Evolutionary conservation across 2,329 filamentous ascomycete species (phyloP).

Genomic region (Cryphonectria japonica): DNA sequence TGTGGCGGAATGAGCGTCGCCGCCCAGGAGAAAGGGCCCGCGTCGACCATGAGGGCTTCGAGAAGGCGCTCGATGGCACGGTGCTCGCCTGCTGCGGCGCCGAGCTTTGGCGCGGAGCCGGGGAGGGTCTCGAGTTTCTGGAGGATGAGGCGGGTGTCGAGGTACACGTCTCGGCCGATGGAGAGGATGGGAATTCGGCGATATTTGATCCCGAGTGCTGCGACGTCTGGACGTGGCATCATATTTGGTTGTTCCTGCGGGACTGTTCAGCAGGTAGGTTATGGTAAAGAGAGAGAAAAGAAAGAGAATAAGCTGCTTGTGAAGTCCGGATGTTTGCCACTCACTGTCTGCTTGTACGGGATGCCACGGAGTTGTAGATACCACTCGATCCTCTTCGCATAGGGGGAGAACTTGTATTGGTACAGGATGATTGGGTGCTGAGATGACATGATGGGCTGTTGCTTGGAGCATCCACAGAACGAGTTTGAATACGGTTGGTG

Average conservation of each 20-base stretch:
- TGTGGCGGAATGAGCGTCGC: constrained; percentile 60
- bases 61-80: constrained; percentile 58
- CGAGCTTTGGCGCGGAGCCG: constrained; percentile 46
- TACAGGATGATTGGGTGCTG: constrained; percentile 59
- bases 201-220: constrained; percentile 64
- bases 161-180: constrained; percentile 69
- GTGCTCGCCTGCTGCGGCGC: constrained; percentile 44
- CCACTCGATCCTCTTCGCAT: constrained; percentile 66
- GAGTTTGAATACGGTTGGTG: not conserved
- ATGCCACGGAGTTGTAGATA: constrained; percentile 70
- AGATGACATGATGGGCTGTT: constrained; percentile 19
- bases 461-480: not conserved
- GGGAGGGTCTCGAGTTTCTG: constrained; percentile 63
- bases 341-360: constrained; percentile 68
- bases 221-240: constrained; percentile 68
- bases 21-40: constrained; percentile 58
- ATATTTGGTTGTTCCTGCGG: constrained; percentile 66
- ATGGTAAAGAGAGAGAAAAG: not conserved
- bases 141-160: constrained; percentile 71
- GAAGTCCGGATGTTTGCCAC: constrained; percentile 35
- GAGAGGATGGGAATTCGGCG: constrained; percentile 71
- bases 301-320: not conserved
- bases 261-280: constrained; percentile 15
- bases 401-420: constrained; percentile 69
- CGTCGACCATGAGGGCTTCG: constrained; percentile 58